Conservation (phyloP, 306 rosid species). For the Inga oerstediana region DNA sequence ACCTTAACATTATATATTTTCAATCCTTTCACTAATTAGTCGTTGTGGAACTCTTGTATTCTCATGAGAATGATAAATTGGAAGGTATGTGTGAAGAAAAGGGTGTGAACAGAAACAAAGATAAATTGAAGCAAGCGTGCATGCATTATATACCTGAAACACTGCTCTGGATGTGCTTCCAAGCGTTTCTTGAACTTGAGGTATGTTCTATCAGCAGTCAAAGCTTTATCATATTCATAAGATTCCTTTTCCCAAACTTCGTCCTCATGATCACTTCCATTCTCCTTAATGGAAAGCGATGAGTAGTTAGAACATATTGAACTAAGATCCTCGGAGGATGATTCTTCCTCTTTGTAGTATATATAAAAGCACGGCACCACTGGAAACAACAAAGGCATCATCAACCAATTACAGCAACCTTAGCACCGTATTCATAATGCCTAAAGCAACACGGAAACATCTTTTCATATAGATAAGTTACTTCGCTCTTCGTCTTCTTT, state of each 20-base stretch:
- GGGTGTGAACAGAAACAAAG: neutral
- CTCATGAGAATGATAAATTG: neutral
- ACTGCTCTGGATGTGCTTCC: constrained; percentile 82
- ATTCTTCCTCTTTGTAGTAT: constrained; percentile 62
- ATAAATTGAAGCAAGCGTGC: neutral
- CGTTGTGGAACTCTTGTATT: too few species aligned
- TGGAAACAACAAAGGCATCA: constrained; percentile 44
- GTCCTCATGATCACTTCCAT: constrained; percentile 44
- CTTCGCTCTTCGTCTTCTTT: neutral
- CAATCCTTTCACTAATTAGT: too few species aligned
- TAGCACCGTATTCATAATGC: neutral
- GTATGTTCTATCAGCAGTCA: constrained; percentile 82
- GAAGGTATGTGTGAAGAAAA: neutral
- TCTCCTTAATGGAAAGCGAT: constrained; percentile 64
- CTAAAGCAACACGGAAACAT: neutral
- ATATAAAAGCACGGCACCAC: constrained; percentile 91
- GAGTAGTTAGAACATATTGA: constrained; percentile 61
- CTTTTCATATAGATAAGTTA: neutral
- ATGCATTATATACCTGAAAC: constrained; percentile 62
- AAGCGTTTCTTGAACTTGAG: constrained; percentile 86
- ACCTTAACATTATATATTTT: too few species aligned
- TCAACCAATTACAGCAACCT: constrained; percentile 22
- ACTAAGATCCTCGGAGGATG: constrained; percentile 47
- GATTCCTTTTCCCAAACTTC: constrained; percentile 75
- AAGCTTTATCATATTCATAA: constrained; percentile 85